Percentiles rank a stretch among this genome's conserved stretches.
These are phyloP conservation scores for Papiliotrema laurentii DNA, from an alignment of 1,284 basidiomycete genomes.

Conservation along the genomic window DNA sequence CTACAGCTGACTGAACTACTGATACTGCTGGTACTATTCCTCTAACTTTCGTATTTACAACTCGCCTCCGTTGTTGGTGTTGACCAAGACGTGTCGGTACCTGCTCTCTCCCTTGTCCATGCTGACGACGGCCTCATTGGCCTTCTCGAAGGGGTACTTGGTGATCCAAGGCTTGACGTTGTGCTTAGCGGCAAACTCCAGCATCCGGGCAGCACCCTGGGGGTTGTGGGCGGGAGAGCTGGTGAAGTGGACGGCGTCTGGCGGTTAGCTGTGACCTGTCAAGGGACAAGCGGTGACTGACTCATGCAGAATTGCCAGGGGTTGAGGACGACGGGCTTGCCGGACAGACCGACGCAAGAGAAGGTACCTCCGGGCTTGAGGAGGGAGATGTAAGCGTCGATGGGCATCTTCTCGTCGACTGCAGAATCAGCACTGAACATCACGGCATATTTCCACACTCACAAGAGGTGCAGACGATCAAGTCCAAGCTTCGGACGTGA, in stretches of 20 bases:
- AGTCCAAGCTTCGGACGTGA: conserved; percentile 47
- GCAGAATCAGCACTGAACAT: not conserved
- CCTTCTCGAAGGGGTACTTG: conserved; percentile 49
- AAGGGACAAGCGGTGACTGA: conserved; percentile 10
- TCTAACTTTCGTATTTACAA: no score
- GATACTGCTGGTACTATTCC: no score
- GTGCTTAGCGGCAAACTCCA: conserved; percentile 43
- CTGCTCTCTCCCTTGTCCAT: conserved; percentile 49
- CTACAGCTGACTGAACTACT: no score
- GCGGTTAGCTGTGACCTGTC: conserved; percentile 1
- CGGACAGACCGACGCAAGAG: conserved; percentile 46
- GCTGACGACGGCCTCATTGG: conserved; percentile 50
- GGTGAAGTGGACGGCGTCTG: conserved; percentile 35
- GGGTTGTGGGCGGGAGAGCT: conserved; percentile 49
- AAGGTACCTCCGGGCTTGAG: conserved; percentile 47
- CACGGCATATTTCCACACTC: conserved; percentile 25
- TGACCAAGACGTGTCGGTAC: conserved; percentile 52
- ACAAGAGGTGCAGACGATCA: conserved; percentile 51
- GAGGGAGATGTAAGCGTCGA: conserved; percentile 44
- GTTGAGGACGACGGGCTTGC: conserved; percentile 16
- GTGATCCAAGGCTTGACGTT: conserved; percentile 47
- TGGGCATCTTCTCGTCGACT: conserved; percentile 40
- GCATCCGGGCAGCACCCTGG: conserved; percentile 43
- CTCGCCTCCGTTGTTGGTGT: conserved; percentile 41
- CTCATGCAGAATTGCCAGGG: conserved; percentile 29